Base-by-base conservation (phyloP, 73 alveolate genomes). In the Paramecium octaurelia region DNA sequence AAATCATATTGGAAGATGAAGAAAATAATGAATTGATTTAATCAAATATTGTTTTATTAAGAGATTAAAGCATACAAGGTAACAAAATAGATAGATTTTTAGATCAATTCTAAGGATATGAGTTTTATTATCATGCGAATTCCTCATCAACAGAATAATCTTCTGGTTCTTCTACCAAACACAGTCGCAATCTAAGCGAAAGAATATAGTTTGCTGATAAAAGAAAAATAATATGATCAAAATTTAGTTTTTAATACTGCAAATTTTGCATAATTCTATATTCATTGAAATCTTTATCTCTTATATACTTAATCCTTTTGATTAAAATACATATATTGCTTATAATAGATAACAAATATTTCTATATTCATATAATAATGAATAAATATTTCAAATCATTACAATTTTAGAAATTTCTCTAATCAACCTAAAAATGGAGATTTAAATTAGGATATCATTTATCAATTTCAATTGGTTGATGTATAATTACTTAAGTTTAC, bases 1-100 rank as follows among this genome's bases (percentile, higher is more conserved):
- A 87, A 87, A 68, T 87, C 0, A 38, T 57, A 16, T 31, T 42
- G 9, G 93, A 87, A 64, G 93, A 87, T 87, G 93, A 87, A 36
- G 84, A 87, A 40, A 87, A 87, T n/a, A 34, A 87, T 34, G 69
- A 87, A 18, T 59, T 87, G 6, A 87, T 87, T 87, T 68, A 68
- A 68, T 34, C 46, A 20, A 68, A 68, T 68, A 54, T 54, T 18
- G 14, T 54, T n/a, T 1, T 54, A 18, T 54, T 54, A 18, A 54
- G 35, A 54, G 69, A 54, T 54, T 18, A 54, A 54, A 54, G 9
- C 8, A 54, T 54, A 18, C 9, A 54, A 54, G 69, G 69, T 54
- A 54, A 18, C 0, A 27, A 54, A 16, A 54, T 40, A 54, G 0
- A 54, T 54, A 16, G 11, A 3, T 16, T 54, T 54, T 54, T 54